A percentile compares a stretch with the other conserved stretches of the same genome.
Conservation (phyloP, 2,329 filamentous ascomycete genomes). For the Clarireedia homoeocarpa region DNA sequence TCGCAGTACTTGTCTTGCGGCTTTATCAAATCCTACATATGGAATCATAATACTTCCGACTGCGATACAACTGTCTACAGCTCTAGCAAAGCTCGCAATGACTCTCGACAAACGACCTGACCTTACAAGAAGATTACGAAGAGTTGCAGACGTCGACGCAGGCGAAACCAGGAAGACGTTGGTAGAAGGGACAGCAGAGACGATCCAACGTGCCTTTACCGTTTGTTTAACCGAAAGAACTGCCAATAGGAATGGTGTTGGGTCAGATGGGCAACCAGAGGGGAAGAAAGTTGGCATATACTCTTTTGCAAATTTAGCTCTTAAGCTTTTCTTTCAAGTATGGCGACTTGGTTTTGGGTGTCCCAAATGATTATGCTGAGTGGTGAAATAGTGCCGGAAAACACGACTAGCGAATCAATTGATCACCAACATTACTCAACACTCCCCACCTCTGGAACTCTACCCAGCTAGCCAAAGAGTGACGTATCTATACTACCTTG, state of each 20-base stretch:
- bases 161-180: constrained; percentile 68
- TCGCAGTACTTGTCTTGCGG: constrained; percentile 69
- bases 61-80: constrained; percentile 72
- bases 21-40: constrained; percentile 69
- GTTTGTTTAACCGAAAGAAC: constrained; percentile 79
- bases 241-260: constrained; percentile 47
- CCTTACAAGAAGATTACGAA: constrained; percentile 57
- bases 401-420: constrained; percentile 79
- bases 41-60: constrained; percentile 78
- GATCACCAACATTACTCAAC: constrained; percentile 78
- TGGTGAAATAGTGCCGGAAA: constrained; percentile 56
- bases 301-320: constrained; percentile 81
- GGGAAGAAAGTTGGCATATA: constrained; percentile 87
- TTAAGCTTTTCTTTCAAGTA: constrained; percentile 81
- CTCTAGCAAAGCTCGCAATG: constrained; percentile 76
- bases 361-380: constrained; percentile 9
- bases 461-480: constrained; percentile 84
- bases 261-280: constrained; percentile 56
- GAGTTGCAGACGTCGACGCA: constrained; percentile 42
- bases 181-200: constrained; percentile 80
- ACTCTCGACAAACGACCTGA: constrained; percentile 74
- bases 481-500: constrained; percentile 91
- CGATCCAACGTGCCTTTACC: constrained; percentile 84
- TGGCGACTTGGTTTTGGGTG: constrained; percentile 16
- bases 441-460: constrained; percentile 70